A percentile compares a stretch with the other conserved stretches of the same genome.
These are phyloP conservation scores for Microstroma glucosiphilum DNA, from an alignment of 1,284 basidiomycete species.

Conservation along the genomic window DNA sequence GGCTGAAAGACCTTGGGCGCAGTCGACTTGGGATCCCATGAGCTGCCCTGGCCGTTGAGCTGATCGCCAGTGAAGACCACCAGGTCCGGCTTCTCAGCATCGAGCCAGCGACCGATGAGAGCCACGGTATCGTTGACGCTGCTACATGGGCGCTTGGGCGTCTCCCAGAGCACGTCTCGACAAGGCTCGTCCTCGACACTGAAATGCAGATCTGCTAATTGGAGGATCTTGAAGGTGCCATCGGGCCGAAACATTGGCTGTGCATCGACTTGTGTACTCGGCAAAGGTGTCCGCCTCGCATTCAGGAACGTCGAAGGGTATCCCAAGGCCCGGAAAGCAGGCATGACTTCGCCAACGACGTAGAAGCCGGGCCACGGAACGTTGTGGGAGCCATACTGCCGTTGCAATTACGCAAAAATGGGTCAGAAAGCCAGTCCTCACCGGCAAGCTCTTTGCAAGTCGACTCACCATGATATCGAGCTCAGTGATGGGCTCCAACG, in stretches of 20 bases:
- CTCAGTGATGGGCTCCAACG: conserved; percentile 31
- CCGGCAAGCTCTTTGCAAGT: no score
- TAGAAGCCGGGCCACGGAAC: conserved; percentile 39
- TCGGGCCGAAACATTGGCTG: conserved; percentile 26
- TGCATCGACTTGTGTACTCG: conserved; percentile 14
- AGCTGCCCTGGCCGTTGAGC: conserved; percentile 62
- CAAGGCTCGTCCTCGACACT: conserved; percentile 34
- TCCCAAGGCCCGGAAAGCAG: conserved; percentile 13
- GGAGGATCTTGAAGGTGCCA: conserved; percentile 45
- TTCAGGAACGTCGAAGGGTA: conserved; percentile 21
- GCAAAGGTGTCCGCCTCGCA: conserved; percentile 23
- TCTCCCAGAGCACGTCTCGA: conserved; percentile 21
- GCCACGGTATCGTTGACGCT: conserved; percentile 25
- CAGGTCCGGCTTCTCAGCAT: conserved; percentile 77
- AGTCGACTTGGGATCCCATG: conserved; percentile 78
- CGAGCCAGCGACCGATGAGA: conserved; percentile 50
- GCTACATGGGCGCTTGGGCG: conserved; percentile 18
- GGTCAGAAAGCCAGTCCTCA: neutral
- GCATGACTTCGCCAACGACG: conserved; percentile 20
- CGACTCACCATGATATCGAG: conserved; percentile 26
- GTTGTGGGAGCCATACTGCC: conserved; percentile 31
- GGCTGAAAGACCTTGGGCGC: conserved; percentile 77
- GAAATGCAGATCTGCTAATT: conserved; percentile 46
- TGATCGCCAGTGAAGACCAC: conserved; percentile 60
- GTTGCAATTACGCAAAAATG: neutral